Percentiles rank a stretch among this genome's conserved stretches.
phyloP scores from a whole-genome alignment of 805 yeast genomes.

The Metschnikowia aberdeeniae region DNA sequence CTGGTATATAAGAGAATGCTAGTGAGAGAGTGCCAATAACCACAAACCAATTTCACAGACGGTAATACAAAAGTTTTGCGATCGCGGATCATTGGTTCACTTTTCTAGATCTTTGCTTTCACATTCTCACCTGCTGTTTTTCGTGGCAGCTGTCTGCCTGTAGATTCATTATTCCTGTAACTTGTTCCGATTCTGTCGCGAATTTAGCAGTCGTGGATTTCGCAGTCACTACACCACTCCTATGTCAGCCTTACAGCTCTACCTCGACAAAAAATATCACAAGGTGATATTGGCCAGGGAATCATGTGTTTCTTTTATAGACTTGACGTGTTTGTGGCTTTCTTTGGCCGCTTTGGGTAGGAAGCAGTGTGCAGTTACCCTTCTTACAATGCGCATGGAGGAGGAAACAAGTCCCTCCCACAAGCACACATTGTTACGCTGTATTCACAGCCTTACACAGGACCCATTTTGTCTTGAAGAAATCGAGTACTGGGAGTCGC shows the following conservation, averaged over 20 bases:
- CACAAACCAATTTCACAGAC: no score
- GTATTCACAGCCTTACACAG: constrained; percentile 7
- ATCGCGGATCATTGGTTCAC: no score
- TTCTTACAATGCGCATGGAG: constrained; percentile 8
- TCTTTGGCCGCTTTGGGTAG: constrained; percentile 13
- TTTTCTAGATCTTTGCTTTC: no score
- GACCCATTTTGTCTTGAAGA: constrained; percentile 1
- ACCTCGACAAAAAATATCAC: constrained; percentile 8
- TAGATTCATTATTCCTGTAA: no score
- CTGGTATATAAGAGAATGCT: no score
- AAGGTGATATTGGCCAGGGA: constrained; percentile 5
- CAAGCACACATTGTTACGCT: constrained; percentile 4
- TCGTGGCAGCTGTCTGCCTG: no score
- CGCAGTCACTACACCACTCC: background rate
- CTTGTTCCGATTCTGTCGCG: no score
- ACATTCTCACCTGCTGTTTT: no score
- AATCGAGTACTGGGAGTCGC: constrained; percentile 8
- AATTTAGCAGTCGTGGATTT: no score
- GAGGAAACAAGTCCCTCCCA: constrained; percentile 3
- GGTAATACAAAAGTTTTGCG: no score
- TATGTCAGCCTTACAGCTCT: constrained; percentile 5
- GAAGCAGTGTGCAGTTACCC: constrained; percentile 5
- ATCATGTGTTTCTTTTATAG: constrained; percentile 6
- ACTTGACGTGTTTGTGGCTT: constrained; percentile 5
- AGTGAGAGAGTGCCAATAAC: no score